Evolutionary conservation across 768 basidiomycete species (phyloP), one percentile per base, ranked within the genome.

Genomic region (Trametes sanguinea): DNA sequence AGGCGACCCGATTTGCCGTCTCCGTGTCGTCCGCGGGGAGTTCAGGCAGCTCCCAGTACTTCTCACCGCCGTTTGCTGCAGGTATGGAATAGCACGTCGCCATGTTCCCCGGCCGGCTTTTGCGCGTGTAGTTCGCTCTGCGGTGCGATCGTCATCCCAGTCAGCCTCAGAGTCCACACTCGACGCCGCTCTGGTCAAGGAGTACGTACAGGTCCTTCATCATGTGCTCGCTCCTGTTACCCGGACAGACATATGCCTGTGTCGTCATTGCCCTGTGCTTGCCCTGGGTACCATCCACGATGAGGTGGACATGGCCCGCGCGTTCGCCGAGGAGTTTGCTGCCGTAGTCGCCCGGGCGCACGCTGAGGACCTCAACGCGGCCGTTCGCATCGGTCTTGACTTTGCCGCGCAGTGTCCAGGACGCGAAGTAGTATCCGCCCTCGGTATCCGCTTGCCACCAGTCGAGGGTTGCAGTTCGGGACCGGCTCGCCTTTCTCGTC

Each of bases 401-500:
- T 46, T 60, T 69, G 33, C 71, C 69, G 46, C 69, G 71, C 27
- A 72, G 63, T 10, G 45, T 61, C 55, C 68, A 69, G 9, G 67
- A 57, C 4, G 58, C 46, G 55, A 64, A 64, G 43, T 54, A 57
- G 54, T 72, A 72, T 11, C 17, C 37, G 8, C 71, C 71, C 6
- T 54, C 57, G 45, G 46, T 52, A 53, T 65, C 65, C 6, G 71
- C 68, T 17, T 72, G 71, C 71, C 71, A 72, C 64, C 62, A 64
- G 57, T 72, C 68, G 37, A 72, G 30, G 11, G 14, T 33, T 2
- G 67, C 67, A n/a, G 50, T 67, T 39, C 14, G 68, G 62, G 2
- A 69, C 32, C 2, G 69, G 69, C 9, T 69, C 63, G 47, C 71
- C 69, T 14, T 68, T 63, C 13, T 62, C 55, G 45, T 66, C 62